Evolutionary conservation across 2,329 filamentous ascomycete species (phyloP).

Genomic region (Ophiostoma populinum): DNA sequence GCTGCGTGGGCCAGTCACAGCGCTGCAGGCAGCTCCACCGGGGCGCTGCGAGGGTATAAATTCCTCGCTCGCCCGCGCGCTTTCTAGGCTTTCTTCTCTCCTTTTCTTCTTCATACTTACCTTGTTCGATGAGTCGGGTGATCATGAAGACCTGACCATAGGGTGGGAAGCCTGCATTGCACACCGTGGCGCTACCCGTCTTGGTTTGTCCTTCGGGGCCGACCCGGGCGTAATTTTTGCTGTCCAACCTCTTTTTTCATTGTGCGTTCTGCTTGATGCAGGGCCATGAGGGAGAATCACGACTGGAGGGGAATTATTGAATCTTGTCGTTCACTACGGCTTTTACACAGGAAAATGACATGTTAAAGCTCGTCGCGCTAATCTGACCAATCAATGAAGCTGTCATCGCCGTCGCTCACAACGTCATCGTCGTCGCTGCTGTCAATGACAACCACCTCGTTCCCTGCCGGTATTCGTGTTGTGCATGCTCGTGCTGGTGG

Average conservation of each 20-base stretch:
- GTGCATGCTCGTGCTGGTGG: neutral
- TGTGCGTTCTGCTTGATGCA: conserved; percentile 9
- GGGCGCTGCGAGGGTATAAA: no score
- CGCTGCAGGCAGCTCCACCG: no score
- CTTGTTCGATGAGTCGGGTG: conserved; percentile 15
- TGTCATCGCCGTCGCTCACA: no score
- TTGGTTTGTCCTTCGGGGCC: conserved; percentile 14
- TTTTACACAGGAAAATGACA: no score
- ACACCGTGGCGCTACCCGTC: conserved; percentile 13
- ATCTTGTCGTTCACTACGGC: no score
- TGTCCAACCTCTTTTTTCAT: conserved; percentile 12
- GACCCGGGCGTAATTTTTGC: conserved; percentile 14
- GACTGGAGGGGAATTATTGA: no score
- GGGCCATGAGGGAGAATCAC: conserved; percentile 8
- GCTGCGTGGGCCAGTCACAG: no score
- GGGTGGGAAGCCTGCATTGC: conserved; percentile 15
- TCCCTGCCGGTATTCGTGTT: neutral
- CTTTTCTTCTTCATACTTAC: conserved; percentile 14
- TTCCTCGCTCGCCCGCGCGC: neutral
- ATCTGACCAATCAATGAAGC: no score
- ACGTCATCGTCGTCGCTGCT: neutral
- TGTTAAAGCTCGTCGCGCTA: no score
- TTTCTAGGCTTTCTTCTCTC: conserved; percentile 7
- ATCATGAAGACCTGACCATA: conserved; percentile 14
- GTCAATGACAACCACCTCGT: conserved; percentile 3